Percentiles rank a stretch among this genome's conserved stretches.
Evolutionary conservation across 2,329 filamentous ascomycete genomes (phyloP).

Genomic region (Nannizzia gypsea): DNA sequence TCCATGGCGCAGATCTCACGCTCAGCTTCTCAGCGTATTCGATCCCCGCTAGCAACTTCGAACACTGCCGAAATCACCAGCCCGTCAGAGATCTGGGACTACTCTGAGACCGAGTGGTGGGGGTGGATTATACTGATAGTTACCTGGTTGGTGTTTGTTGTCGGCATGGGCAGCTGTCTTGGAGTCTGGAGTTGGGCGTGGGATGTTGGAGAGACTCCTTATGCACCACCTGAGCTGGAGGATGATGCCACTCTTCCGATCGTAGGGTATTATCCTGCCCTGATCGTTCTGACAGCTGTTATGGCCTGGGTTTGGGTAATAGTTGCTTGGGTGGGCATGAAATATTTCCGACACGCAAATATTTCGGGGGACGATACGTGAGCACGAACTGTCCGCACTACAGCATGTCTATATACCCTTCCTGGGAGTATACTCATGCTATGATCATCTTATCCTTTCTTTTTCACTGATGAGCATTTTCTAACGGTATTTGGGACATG

Average conservation of each 20-base stretch:
- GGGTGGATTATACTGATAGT: constrained; percentile 84
- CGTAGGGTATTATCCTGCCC: constrained; percentile 88
- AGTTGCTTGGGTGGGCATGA: constrained; percentile 97
- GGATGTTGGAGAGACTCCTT: constrained; percentile 93
- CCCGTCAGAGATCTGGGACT: constrained; percentile 61
- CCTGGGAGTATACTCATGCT: neutral
- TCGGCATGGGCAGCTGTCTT: constrained; percentile 91
- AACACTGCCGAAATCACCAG: constrained; percentile 27
- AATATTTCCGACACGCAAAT: constrained; percentile 96
- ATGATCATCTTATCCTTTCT: neutral
- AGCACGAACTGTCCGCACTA: neutral
- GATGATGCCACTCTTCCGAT: constrained; percentile 92
- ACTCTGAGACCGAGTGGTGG: constrained; percentile 94
- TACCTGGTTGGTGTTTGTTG: constrained; percentile 92
- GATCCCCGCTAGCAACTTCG: constrained; percentile 25
- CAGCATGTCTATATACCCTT: neutral
- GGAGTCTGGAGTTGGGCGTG: constrained; percentile 98
- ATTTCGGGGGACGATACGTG: constrained; percentile 53
- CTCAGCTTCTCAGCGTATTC: constrained; percentile 27
- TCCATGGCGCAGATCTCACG: constrained; percentile 23
- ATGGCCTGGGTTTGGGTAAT: constrained; percentile 99
- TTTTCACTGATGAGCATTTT: neutral
- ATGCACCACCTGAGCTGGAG: constrained; percentile 87
- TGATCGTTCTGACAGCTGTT: constrained; percentile 83
- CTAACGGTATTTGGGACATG: neutral